Evolutionary conservation across 2,329 filamentous ascomycete species (phyloP), one percentile per base, ranked within the genome.

Genomic region (Tolypocladium album): DNA sequence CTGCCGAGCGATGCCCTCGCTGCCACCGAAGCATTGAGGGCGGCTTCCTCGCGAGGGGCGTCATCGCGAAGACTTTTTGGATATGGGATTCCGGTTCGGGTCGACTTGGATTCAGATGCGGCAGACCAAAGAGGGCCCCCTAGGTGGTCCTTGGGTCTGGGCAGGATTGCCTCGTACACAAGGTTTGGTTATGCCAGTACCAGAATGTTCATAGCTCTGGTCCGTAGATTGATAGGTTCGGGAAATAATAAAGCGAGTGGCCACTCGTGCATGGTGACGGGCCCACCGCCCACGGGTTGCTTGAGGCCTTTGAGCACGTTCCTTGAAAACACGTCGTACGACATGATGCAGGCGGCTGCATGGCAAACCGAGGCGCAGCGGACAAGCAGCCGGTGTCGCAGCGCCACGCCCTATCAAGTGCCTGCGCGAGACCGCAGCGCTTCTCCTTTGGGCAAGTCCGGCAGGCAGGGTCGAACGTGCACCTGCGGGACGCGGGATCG

Each of bases 401-500:
- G 50, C 15, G 34, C 17, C 34, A 27, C 27, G 50, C 31, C 47
- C 47, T 52, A 52, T 52, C 27, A 34, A 34, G 45, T 11, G 27
- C 27, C 17, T 24, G 47, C 8, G 31, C 47, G 27, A 9, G 50
- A 3, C 27, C 17, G 17, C 15, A 12, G 31, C 50, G 27, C 50
- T 69, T 38, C 68, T 62, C 50, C 47, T 64, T 70, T 69, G 61
- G 68, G 68, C 63, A 70, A 68, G 64, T 70, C 68, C 68, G 68
- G 63, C 9, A 17, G n/a, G 17, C 31, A 47, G 31, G 50, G 50
- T 22, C 50, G 31, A 36, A 13, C 36, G 1, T 42, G 45, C 45
- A 59, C 59, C 40, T 47, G 56, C 47, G n/a, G 20, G 27, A 27
- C 17, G 27, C 31, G 34, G 40, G 40, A 57, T 42, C 43, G 31